Base-by-base conservation (phyloP, 768 basidiomycete genomes). In the Mycena crocata region DNA sequence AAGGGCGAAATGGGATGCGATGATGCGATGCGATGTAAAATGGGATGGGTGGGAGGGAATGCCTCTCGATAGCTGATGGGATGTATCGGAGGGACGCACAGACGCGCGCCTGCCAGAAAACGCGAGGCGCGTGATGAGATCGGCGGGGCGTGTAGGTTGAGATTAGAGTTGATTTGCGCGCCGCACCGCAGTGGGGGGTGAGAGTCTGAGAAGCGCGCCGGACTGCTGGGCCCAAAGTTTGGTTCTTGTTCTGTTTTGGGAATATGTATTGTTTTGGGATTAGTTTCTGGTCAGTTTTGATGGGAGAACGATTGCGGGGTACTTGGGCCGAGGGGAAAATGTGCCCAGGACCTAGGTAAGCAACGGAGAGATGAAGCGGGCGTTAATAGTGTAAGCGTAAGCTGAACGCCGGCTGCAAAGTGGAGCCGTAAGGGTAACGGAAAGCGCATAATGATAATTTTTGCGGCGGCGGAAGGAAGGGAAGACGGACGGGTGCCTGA, bases 91-190 rank as follows among this genome's bases (percentile, higher is more conserved):
- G n/a, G n/a, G n/a, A n/a, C n/a, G n/a, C n/a, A n/a, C n/a, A n/a
- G n/a, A 24, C 23, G 37, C 10, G 39, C 61, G 57, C 68, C 68
- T 70, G 68, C 17, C 64, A 54, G 48, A 39, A 66, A 59, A 59
- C 64, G 64, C 61, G 64, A 70, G 68, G 68, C 64, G 31, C 23
- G 19, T 66, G 65, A 70, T 66, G 52, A 51, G 68, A 69, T 69
- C 64, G 56, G 30, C 62, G 51, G 49, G 24, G 34, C n/a, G n/a
- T n/a, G n/a, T 31, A 31, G 44, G 35, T 31, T 31, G 24, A 10
- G 50, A 70, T 66, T 61, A 61, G 37, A 56, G 39, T 39, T 59
- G 67, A 63, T 55, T 63, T 68, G 61, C 50, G 46, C 26, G 17
- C 64, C 39, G 32, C 30, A 46, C n/a, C n/a, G n/a, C n/a, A n/a